Conservation (phyloP, 1,139 yeast species). For the Zygoascus hellenicus region DNA sequence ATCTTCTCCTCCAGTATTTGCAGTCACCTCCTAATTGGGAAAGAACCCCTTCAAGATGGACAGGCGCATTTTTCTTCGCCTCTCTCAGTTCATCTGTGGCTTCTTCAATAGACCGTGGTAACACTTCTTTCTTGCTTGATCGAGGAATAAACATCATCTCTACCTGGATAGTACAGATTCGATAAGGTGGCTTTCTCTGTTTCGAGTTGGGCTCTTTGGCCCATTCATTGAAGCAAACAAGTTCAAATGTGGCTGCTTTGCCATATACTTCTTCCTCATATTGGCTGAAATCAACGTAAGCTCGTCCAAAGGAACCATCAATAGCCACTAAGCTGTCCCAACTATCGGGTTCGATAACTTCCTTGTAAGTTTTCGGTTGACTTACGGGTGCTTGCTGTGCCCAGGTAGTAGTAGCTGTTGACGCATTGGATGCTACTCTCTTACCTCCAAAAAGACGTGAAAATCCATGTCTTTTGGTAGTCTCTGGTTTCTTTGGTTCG, state of each 20-base stretch:
- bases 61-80: conserved; percentile 21
- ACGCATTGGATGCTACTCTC: conserved; percentile 12
- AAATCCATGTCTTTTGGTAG: conserved; percentile 14
- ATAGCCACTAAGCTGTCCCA: conserved; percentile 46
- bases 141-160: conserved; percentile 68
- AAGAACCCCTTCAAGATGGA: conserved; percentile 49
- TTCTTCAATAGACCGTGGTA: conserved; percentile 49
- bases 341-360: conserved; percentile 9
- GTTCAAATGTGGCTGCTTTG: conserved; percentile 44
- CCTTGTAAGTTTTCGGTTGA: conserved; percentile 6
- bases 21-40: conserved; percentile 79
- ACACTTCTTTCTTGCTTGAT: conserved; percentile 40
- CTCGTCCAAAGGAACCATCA: conserved; percentile 86
- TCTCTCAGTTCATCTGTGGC: conserved; percentile 38
- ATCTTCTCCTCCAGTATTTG: conserved; percentile 56
- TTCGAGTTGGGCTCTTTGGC: conserved; percentile 40
- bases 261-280: conserved; percentile 54
- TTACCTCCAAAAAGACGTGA: conserved; percentile 19
- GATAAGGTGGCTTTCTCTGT: conserved; percentile 45
- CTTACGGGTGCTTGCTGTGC: conserved; percentile 8
- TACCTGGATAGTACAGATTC: conserved; percentile 58
- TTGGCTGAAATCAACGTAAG: conserved; percentile 59
- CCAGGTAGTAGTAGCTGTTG: conserved; percentile 9
- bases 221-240: conserved; percentile 80
- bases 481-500: conserved; percentile 10